Evolutionary conservation across 192 early-diverging fungal species (phyloP), one percentile per base, ranked within the genome.

Genomic region (Pilobolus umbonatus): DNA sequence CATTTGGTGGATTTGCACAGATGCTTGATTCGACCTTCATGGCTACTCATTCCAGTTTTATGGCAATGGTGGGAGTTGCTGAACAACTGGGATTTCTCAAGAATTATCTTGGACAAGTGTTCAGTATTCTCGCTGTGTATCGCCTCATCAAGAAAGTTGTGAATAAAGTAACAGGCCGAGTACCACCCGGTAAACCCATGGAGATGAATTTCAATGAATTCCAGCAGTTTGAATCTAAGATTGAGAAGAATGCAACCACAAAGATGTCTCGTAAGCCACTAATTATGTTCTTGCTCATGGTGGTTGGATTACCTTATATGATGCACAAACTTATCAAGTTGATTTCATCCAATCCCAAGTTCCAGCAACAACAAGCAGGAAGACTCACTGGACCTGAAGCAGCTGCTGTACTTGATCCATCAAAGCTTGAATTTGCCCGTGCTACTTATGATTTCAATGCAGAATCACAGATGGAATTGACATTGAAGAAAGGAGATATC

Each of bases 21-120:
- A 97, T 99, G 96, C 85, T 99, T 30, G 96, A 97, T 56, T 94
- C 91, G 1, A 99, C 96, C 5, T 97, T 94, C 67, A 88, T 93
- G 78, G 94, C 96, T 17, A 99, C 96, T 0, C 90, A 95, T 67
- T 90, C 89, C 9, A 87, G 80, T 8, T 90, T 91, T 54, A 89
- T 95, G 90, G 91, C 94, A 14, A 94, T 98, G 83, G 85, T 98
- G 15, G 96, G 94, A 31, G 93, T 99, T n/a, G 93, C 91, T 39
- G 96, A 99, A 59, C 96, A 99, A 71, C 90, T 99, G 60, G 91
- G 94, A n/a, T 80, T 91, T 69, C 67, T 99, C 21, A 80, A 90
- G 26, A 81, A 69, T 30, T 94, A 94, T 45, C 77, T 99, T 1
- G 87, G 92, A 10, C 87, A 92, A 57, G 79, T 92, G 4, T 75